Evolutionary conservation across 169 alveolate genomes (phyloP).

Genomic region (Neospora caninum): DNA sequence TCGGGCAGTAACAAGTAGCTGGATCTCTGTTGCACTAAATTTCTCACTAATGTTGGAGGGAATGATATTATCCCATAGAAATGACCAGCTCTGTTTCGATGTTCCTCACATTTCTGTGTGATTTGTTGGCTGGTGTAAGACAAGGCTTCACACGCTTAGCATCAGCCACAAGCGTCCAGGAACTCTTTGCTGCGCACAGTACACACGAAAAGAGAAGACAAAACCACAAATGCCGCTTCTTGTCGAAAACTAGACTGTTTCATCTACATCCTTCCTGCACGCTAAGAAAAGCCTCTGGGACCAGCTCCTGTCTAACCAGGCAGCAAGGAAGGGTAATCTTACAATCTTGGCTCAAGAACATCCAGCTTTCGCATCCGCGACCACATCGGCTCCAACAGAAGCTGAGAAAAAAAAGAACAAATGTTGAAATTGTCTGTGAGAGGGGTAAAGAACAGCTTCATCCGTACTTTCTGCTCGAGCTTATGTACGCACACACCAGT

Average conservation of each 20-base stretch:
- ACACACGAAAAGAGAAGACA: not conserved
- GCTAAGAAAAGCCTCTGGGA: not conserved
- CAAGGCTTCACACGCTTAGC: conserved; percentile 25
- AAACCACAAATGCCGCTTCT: not conserved
- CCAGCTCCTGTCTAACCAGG: not conserved
- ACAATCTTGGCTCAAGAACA: conserved; percentile 30
- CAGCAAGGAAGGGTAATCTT: not conserved
- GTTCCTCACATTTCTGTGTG: conserved; percentile 18
- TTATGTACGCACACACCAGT: too few relatives aligned
- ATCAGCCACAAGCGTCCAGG: conserved; percentile 14
- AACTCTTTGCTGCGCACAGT: not conserved
- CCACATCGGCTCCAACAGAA: conserved; percentile 32
- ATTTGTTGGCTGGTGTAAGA: conserved; percentile 14
- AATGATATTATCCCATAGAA: too few relatives aligned
- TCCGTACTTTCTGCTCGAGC: not conserved
- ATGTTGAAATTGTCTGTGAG: too few relatives aligned
- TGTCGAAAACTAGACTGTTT: not conserved
- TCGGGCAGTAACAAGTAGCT: too few relatives aligned
- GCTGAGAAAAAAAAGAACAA: not conserved
- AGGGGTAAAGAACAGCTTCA: not conserved
- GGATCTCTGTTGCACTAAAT: too few relatives aligned
- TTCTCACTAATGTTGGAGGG: too few relatives aligned
- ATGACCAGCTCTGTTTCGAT: too few relatives aligned
- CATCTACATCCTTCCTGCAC: not conserved
- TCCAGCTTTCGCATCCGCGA: conserved; percentile 8